Evolutionary conservation across 306 rosid genomes (phyloP).

Genomic region (Hippophae gyantsensis): DNA sequence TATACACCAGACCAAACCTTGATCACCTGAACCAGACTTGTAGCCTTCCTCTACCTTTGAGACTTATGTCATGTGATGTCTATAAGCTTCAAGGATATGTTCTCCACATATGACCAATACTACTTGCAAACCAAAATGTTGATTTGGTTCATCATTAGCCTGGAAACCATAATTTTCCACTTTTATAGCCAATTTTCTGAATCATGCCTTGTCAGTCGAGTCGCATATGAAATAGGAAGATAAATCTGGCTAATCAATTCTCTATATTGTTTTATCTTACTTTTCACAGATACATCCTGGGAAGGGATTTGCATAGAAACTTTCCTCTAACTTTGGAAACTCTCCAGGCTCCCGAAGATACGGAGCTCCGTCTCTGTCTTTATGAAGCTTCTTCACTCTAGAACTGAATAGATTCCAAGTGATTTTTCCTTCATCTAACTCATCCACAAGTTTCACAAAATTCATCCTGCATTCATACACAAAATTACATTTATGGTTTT

Average conservation of each 20-base stretch:
- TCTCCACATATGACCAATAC: no score
- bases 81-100: no score
- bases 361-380: constrained; percentile 66
- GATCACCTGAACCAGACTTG: constrained; percentile 4
- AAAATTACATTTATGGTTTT: constrained; percentile 9
- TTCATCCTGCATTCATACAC: constrained; percentile 54
- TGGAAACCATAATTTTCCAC: no score
- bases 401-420: constrained; percentile 83
- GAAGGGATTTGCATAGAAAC: constrained; percentile 83
- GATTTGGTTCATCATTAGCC: no score
- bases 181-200: not conserved
- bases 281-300: constrained; percentile 81
- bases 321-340: constrained; percentile 88
- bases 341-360: constrained; percentile 67
- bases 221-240: constrained; percentile 12
- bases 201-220: constrained; percentile 13
- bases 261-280: constrained; percentile 22
- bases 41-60: no score
- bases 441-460: constrained; percentile 76
- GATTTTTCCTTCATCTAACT: constrained; percentile 64
- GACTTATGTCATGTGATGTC: no score
- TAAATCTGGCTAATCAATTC: constrained; percentile 9
- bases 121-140: no score
- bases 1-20: constrained; percentile 16
- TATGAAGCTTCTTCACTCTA: constrained; percentile 64